These are phyloP conservation scores for Gossypium turneri DNA, from an alignment of 345 rosid species.

Conservation along the genomic window DNA sequence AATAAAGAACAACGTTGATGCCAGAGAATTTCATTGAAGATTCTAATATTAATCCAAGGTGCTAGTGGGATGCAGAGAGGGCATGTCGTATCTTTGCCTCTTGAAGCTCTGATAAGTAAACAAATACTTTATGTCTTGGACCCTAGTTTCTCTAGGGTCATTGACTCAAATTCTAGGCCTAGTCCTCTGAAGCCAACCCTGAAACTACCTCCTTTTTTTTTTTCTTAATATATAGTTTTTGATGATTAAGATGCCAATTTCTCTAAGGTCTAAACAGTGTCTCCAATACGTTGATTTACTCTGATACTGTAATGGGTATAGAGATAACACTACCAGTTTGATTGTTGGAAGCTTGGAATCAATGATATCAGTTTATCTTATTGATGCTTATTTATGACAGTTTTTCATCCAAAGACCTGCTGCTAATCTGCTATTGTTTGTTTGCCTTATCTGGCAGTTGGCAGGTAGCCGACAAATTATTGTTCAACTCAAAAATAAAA, in stretches of 20 bases:
- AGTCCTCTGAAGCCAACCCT: too few species aligned
- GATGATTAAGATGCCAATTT: too few species aligned
- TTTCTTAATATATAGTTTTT: too few species aligned
- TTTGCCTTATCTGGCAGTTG: conserved; percentile 1
- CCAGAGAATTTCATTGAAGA: not conserved
- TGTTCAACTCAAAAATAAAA: not conserved
- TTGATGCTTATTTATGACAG: not conserved
- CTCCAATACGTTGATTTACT: too few species aligned
- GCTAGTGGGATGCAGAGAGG: not conserved
- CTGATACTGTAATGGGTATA: too few species aligned
- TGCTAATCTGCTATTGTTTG: not conserved
- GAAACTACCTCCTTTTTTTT: too few species aligned
- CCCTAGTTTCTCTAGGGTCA: too few species aligned
- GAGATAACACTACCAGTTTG: too few species aligned
- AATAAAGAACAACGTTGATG: not conserved
- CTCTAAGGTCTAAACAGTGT: too few species aligned
- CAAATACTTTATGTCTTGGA: too few species aligned
- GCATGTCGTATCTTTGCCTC: not conserved
- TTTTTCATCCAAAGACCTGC: not conserved
- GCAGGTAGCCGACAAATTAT: conserved; percentile 3
- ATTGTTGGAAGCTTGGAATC: not conserved
- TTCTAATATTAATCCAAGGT: not conserved
- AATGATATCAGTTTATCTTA: not conserved
- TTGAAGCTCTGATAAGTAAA: too few species aligned
- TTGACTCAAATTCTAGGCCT: too few species aligned